phyloP scores from a whole-genome alignment of 345 rosid genomes.

The Raphanus raphanistrum region DNA sequence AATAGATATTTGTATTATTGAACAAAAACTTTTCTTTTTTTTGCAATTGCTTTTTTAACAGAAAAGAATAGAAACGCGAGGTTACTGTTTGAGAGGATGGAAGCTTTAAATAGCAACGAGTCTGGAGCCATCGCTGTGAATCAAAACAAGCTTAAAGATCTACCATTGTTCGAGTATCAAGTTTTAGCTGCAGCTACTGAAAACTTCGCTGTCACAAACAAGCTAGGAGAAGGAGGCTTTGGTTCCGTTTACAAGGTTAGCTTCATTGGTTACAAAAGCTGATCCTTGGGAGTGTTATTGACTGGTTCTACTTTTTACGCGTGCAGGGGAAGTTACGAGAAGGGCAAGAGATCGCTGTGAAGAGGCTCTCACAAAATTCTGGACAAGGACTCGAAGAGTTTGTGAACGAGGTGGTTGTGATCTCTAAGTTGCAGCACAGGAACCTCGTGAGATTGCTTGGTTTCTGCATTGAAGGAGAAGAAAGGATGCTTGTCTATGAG shows the following conservation, averaged over 20 bases:
- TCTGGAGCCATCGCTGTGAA: slow-evolving; percentile 22
- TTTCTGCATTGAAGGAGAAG: slow-evolving; percentile 54
- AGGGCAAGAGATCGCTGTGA: slow-evolving; percentile 56
- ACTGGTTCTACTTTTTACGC: background rate
- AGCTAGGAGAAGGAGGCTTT: slow-evolving; percentile 55
- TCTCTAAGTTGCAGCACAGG: slow-evolving; percentile 60
- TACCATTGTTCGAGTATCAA: slow-evolving; percentile 37
- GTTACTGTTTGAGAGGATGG: slow-evolving; percentile 27
- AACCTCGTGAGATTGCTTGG: slow-evolving; percentile 61
- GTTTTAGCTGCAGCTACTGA: slow-evolving; percentile 43
- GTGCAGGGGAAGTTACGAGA: slow-evolving; percentile 48
- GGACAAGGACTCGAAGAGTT: slow-evolving; percentile 59
- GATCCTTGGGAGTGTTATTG: slow-evolving; percentile 1
- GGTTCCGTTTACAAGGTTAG: slow-evolving; percentile 39
- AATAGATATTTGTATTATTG: background rate
- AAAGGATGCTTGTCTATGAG: slow-evolving; percentile 58
- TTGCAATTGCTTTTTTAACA: background rate
- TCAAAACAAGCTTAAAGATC: slow-evolving; percentile 40
- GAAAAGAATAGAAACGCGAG: slow-evolving; percentile 16
- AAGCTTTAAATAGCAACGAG: slow-evolving; percentile 21
- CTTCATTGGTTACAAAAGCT: background rate
- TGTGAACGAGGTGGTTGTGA: slow-evolving; percentile 53
- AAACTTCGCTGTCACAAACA: slow-evolving; percentile 33
- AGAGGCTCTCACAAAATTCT: slow-evolving; percentile 51
- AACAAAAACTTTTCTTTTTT: background rate